Base-by-base conservation (phyloP, 495 filamentous ascomycete species). In the Penicillium steckii region DNA sequence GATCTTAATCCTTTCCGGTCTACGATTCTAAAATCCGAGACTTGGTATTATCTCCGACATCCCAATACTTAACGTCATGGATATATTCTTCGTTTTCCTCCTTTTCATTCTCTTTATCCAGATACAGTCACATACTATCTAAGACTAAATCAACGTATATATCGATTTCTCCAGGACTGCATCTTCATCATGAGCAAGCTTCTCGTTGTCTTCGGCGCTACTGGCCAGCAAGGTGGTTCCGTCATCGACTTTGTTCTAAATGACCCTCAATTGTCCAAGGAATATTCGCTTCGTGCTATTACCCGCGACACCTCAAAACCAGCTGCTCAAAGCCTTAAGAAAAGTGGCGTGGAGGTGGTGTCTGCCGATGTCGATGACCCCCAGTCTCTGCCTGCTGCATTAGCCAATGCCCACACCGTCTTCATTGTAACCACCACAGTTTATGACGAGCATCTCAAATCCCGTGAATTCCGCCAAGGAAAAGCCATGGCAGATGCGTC, bases 211-310 rank as follows among this genome's bases (percentile, higher is more conserved):
- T 84, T 86, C 53, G 83, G 83, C 9, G 79, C 81, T 8, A 87
- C 85, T 15, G 83, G 85, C 60, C 67, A 78, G 13, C 85, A 87
- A 60, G 85, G 85, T 27, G 68, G 77, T 26, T 84, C 81, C 3
- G 73, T 87, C 33, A 66, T 85, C 53, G 67, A 74, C 53, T 50
- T 57, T 19, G 67, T 87, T 17, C 71, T 84, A 2, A 53, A 63
- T 9, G 71, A 84, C 59, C 59, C 83, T 0, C 57, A 65, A 19
- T 67, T 81, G 15, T 76, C 72, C 9, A 56, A 72, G 4, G 53
- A 67, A 35, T 88, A 72, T 66, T 67, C 65, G 23, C 55, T 88
- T 50, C 77, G 84, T 23, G 84, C 67, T 45, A 72, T 87, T 44
- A 77, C 76, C 21, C 74, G 77, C 24, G 62, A 75, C 48, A 26